Base-by-base conservation (phyloP, 1,284 basidiomycete genomes). In the Mycosarcoma mackinlayi region DNA sequence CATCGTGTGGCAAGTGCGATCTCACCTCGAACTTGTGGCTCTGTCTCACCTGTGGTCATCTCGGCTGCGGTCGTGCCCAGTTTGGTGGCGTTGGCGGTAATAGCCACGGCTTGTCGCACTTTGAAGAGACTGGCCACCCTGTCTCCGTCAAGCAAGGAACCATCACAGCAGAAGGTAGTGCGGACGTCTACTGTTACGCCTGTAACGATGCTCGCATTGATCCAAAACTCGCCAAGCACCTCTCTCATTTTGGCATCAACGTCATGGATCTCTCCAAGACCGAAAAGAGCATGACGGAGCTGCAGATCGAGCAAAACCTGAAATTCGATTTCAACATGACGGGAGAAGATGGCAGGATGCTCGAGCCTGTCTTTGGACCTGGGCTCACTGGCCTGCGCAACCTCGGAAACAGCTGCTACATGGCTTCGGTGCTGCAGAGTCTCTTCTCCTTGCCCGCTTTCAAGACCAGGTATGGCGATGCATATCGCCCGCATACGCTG, bases 361-460 rank as follows among this genome's bases (percentile, higher is more conserved):
- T 98, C 6, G 88, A 92, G 79, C 94, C 94, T 0, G 84, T 97
- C 13, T 95, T 91, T 79, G 96, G 95, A 0, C 88, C 90, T 1
- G 92, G 92, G 0, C 83, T 94, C 35, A 98, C 95, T 0, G 96
- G 95, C 2, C 85, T 98, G 1, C 86, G 89, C 38, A 98, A 99
- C 82, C 88, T 99, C 1, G 96, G 95, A 1, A 98, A 98, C 84
- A 93, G 93, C 83, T 98, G 96, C 83, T 98, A 98, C 85, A 93
- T 98, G 89, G 92, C 94, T 0, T 97, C 94, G 0, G 90, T 94
- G 18, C 84, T 98, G 0, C 95, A 98, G 85, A 88, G 89, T 0
- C 77, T 98, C 1, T 97, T 97, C 84, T 86, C 93, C 0, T 86
- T 97, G 3, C 87, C 90, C 0, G 80, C 88, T 0, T 97, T 97